Base-by-base conservation (phyloP, 345 rosid species). In the Corymbia maculata region DNA sequence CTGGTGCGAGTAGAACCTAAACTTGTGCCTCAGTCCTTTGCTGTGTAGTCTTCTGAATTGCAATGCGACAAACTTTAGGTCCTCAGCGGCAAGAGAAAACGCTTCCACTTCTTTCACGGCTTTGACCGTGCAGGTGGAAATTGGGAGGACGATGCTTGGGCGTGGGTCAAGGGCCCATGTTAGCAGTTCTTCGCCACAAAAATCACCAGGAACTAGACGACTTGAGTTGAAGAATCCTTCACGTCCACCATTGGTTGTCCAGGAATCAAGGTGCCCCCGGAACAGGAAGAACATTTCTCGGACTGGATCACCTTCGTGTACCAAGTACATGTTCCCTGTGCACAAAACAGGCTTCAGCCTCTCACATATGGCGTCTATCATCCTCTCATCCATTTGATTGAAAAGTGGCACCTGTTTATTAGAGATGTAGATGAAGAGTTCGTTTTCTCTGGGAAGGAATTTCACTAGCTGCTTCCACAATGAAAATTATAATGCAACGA, bases 261-360 rank as follows among this genome's bases (percentile, higher is more conserved):
- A 52, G 88, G 89, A 86, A 17, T 90, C 90, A 1, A 91, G 88
- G 44, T 86, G 86, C 11, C 92, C 92, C 9, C 92, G 52, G 86
- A 90, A 87, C 45, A 91, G 87, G 91, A 91, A 91, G 64, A 91
- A 70, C 92, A 91, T 90, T 68, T 89, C 89, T 45, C 17, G 70
- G 14, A 91, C 92, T 1, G 90, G 92, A 84, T 91, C 91, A 22
- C 91, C 91, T 85, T 91, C 92, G 13, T 89, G 88, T 11, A 87
- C 57, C 0, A 90, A 52, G 84, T 52, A 87, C 49, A 84, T 88
- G 28, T 86, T 87, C 12, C 86, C 28, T 9, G 91, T 87, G 79
- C 53, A 84, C 79, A 91, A 66, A 6, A 66, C 85, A 17, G 91
- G 88, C 45, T 87, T 88, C 28, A 91, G 88, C 87, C 90, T 57